Conservation (phyloP, 2,329 filamentous ascomycete species). For the Neopestalotiopsis clavispora region DNA sequence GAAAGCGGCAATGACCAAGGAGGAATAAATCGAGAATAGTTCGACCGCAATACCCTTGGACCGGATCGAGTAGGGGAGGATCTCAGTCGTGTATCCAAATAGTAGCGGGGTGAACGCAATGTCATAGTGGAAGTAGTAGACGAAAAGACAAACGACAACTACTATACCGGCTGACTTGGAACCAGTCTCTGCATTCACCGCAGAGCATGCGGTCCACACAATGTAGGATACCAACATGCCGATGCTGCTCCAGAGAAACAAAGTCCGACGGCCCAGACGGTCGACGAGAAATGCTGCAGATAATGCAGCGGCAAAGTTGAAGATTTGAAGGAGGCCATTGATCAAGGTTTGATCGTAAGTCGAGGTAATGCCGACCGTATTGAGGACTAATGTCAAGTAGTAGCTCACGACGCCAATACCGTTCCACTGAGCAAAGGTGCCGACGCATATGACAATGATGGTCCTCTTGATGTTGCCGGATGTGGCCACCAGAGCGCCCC, state of each 20-base stretch:
- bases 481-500: constrained; percentile 25
- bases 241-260: constrained; percentile 42
- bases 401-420: constrained; percentile 40
- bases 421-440: constrained; percentile 32
- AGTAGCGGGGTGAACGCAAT: constrained; percentile 53
- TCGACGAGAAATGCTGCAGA: constrained; percentile 45
- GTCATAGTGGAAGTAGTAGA: constrained; percentile 51
- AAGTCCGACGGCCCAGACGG: constrained; percentile 45
- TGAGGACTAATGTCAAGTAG: constrained; percentile 39
- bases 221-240: constrained; percentile 43
- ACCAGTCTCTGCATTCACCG: constrained; percentile 32
- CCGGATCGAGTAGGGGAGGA: constrained; percentile 42
- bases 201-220: constrained; percentile 44
- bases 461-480: constrained; percentile 26
- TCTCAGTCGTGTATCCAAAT: constrained; percentile 47
- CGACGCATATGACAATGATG: constrained; percentile 27
- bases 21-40: constrained; percentile 30
- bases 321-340: constrained; percentile 38
- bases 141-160: constrained; percentile 53
- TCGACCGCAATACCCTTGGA: constrained; percentile 39
- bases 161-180: constrained; percentile 43
- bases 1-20: constrained; percentile 37
- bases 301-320: constrained; percentile 42
- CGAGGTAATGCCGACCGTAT: constrained; percentile 40
- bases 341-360: constrained; percentile 41